These are phyloP conservation scores for Schizothecium vesticola DNA, from an alignment of 495 filamentous ascomycete species.

Conservation along the genomic window DNA sequence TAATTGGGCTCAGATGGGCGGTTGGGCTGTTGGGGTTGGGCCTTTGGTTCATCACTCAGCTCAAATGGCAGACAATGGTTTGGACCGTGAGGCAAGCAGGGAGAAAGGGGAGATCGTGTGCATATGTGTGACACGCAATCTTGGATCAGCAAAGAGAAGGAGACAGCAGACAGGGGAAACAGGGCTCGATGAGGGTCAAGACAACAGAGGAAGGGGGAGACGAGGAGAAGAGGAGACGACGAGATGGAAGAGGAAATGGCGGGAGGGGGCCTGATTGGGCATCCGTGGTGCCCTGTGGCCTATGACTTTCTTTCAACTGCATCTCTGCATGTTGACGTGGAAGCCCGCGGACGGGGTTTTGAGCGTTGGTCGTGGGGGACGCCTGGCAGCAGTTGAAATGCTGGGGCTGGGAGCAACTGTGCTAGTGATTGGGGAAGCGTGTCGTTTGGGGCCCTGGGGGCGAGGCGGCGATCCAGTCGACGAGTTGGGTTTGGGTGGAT, in stretches of 20 bases:
- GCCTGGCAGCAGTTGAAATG: neutral
- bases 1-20: neutral
- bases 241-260: conserved; percentile 4
- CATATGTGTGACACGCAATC: neutral
- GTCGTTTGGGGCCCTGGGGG: neutral
- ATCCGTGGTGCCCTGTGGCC: neutral
- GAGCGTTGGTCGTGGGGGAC: neutral
- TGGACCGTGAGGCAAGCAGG: neutral
- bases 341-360: neutral
- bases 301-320: conserved; percentile 1
- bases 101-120: neutral
- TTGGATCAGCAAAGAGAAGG: neutral
- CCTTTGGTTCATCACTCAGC: neutral
- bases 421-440: conserved; percentile 6
- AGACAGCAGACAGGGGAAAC: neutral
- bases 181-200: conserved; percentile 1
- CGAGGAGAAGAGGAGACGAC: neutral
- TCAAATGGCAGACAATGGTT: neutral
- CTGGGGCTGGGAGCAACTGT: neutral
- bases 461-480: neutral
- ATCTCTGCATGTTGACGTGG: conserved; percentile 14
- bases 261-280: conserved; percentile 8
- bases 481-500: neutral
- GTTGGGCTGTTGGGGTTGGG: neutral
- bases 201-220: conserved; percentile 6